Conservation (phyloP, 2,329 filamentous ascomycete genomes). For the Alternaria ethzedia region DNA sequence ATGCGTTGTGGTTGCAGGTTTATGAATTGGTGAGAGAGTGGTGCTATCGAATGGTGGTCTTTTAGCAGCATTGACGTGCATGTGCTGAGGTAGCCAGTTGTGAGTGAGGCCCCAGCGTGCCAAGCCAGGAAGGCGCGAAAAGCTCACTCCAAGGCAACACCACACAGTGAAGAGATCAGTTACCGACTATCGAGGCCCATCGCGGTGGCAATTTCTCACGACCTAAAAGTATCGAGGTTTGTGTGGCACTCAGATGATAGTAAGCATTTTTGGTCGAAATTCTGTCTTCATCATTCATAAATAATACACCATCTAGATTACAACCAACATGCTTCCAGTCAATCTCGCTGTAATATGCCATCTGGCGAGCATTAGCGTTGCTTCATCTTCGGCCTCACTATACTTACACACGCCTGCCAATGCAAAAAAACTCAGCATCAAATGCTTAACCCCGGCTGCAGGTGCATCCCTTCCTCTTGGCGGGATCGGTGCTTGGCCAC, state of each 20-base stretch:
- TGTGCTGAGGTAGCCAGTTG: background rate
- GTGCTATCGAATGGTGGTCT: background rate
- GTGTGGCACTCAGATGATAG: background rate
- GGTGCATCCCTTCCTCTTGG: slow-evolving; percentile 21
- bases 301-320: background rate
- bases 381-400: accelerated
- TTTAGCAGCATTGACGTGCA: background rate
- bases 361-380: background rate
- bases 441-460: slow-evolving; percentile 17
- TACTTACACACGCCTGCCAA: background rate
- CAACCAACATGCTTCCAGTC: background rate
- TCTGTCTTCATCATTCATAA: background rate
- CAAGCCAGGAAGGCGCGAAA: background rate
- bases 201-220: background rate
- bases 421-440: background rate
- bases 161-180: background rate
- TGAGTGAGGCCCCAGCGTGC: background rate
- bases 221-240: background rate
- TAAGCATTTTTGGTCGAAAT: background rate
- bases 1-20: background rate
- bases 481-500: slow-evolving; percentile 17
- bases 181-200: background rate
- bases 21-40: background rate
- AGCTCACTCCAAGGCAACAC: background rate
- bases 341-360: background rate